Conservation (phyloP, 2,329 filamentous ascomycete species). For the Ambrosiella cleistominuta region DNA sequence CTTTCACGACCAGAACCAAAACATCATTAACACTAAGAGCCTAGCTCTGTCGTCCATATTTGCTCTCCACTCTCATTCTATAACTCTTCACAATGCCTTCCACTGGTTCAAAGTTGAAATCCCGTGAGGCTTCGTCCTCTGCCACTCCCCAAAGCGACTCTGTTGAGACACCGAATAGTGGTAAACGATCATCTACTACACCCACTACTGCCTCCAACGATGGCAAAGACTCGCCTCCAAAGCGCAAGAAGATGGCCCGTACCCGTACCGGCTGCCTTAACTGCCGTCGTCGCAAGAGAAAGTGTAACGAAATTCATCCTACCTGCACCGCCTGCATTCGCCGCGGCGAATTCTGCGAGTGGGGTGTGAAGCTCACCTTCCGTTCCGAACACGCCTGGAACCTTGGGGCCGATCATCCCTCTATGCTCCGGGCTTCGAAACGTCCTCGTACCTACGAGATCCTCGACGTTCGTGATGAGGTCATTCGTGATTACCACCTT, state of each 20-base stretch:
- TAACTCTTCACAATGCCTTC: conserved; percentile 3
- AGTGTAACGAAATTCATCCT: conserved; percentile 22
- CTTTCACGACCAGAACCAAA: conserved; percentile 4
- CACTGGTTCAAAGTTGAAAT: neutral
- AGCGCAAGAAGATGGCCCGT: conserved; percentile 18
- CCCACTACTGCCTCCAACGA: neutral
- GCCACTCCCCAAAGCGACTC: neutral
- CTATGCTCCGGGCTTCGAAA: conserved; percentile 19
- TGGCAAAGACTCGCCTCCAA: conserved; percentile 9
- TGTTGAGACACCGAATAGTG: neutral
- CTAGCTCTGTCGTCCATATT: neutral
- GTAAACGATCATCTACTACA: neutral
- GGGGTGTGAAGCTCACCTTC: conserved; percentile 23
- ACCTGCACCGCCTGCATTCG: conserved; percentile 21
- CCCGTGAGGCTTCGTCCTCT: neutral
- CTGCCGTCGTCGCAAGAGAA: conserved; percentile 24
- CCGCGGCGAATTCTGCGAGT: conserved; percentile 20
- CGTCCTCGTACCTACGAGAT: conserved; percentile 21
- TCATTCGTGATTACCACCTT: conserved; percentile 22
- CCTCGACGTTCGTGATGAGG: conserved; percentile 22
- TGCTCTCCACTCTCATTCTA: neutral
- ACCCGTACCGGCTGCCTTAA: conserved; percentile 23
- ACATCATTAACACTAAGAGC: neutral
- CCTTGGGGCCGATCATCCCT: conserved; percentile 20
- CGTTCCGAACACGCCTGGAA: conserved; percentile 22